Evolutionary conservation across 495 filamentous ascomycete genomes (phyloP), one percentile per base, ranked within the genome.

Genomic region (Penicillium pulvis): DNA sequence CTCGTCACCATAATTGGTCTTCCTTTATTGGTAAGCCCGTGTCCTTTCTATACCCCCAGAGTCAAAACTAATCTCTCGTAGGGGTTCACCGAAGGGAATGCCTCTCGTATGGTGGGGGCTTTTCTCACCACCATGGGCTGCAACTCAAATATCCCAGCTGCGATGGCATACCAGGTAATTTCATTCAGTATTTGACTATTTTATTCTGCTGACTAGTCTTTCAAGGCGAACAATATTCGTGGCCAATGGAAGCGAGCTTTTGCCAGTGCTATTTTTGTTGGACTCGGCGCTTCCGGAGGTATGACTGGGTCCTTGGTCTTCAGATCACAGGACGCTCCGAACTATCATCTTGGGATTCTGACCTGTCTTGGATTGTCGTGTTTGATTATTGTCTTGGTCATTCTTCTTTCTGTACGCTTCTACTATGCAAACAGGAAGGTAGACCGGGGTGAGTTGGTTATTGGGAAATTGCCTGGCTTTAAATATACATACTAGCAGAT

Each of bases 41-140:
- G 16, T 45, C n/a, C 6, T 8, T 6, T 17, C 1, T 28, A 36
- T 23, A 47, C 14, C 14, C 30, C 1, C 9, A 31, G 28, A 30
- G 12, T 20, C 23, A 11, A 33, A 6, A 16, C 53, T 56, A 12
- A 35, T 17, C 14, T 11, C 17, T 24, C 24, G 16, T 81, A 65
- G 62, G 78, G 71, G 2, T 86, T 81, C 67, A 64, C 70, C 20
- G 39, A 61, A 6, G 73, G 70, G 60, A 62, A 71, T 16, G 75
- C 64, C 23, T 75, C 76, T 23, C 78, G 81, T 35, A 83, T 85
- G 66, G 80, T 86, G 51, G 84, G 84, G 33, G 78, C 82, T 24
- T 87, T 86, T 74, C 67, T 86, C n/a, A 74, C 75, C 55, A 83
- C 79, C 7, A 80, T 81, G 26, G 77, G 78, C 17, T 73, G 72